Evolutionary conservation across 2,329 filamentous ascomycete species (phyloP).

Genomic region (Sarocladium strictum): DNA sequence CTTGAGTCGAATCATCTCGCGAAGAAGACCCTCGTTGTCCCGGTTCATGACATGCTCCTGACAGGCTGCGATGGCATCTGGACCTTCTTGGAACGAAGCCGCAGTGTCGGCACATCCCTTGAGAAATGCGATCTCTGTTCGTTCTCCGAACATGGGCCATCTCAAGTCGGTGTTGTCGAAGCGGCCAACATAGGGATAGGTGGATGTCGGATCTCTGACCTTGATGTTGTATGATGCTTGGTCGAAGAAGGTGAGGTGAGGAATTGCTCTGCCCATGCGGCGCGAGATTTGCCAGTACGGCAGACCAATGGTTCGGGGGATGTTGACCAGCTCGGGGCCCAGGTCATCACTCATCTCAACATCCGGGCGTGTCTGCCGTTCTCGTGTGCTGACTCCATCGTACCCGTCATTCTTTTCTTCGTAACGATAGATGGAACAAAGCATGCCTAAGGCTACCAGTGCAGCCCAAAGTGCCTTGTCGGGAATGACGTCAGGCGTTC

Average conservation of each 20-base stretch:
- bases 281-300: conserved; percentile 45
- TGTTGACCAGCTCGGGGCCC: conserved; percentile 42
- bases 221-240: conserved; percentile 49
- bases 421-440: conserved; percentile 48
- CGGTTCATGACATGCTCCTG: conserved; percentile 49
- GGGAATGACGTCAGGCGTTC: conserved; percentile 42
- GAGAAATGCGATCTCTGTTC: conserved; percentile 44
- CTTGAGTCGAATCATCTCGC: conserved; percentile 44
- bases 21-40: conserved; percentile 42
- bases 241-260: conserved; percentile 47
- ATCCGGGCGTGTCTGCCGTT: conserved; percentile 23
- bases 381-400: conserved; percentile 37
- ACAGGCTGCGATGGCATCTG: conserved; percentile 44
- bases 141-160: conserved; percentile 49
- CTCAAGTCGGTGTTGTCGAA: conserved; percentile 48
- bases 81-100: conserved; percentile 44
- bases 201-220: conserved; percentile 41
- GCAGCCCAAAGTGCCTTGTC: conserved; percentile 48
- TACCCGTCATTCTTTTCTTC: conserved; percentile 46
- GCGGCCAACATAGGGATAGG: conserved; percentile 42
- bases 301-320: conserved; percentile 41
- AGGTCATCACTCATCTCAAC: conserved; percentile 44
- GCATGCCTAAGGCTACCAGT: conserved; percentile 43
- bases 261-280: conserved; percentile 45
- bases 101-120: conserved; percentile 43